Evolutionary conservation across 2,329 filamentous ascomycete species (phyloP).

Genomic region (Calonectria multiphialidica): DNA sequence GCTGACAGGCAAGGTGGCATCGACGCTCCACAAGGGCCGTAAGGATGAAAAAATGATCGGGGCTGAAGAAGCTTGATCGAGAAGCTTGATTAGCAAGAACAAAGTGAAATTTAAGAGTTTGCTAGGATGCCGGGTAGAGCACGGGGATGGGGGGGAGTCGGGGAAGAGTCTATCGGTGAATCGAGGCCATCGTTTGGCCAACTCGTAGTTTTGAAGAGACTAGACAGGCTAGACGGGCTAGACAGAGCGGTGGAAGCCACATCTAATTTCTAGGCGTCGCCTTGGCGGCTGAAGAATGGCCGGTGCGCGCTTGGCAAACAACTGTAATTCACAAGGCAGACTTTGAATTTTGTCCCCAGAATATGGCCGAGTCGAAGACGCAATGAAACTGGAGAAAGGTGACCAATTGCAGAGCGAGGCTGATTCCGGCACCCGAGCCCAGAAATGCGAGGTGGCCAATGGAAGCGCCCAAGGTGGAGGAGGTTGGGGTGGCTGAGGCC

Average conservation of each 20-base stretch:
- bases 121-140: not conserved
- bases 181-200: not conserved
- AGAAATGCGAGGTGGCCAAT: conserved; percentile 6
- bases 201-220: not conserved
- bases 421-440: conserved; percentile 23
- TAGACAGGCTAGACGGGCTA: no score
- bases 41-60: conserved; percentile 35
- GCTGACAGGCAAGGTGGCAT: conserved; percentile 48
- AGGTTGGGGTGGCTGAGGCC: conserved; percentile 14
- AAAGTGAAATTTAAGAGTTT: not conserved
- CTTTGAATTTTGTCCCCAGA: not conserved
- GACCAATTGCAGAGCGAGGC: not conserved
- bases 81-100: not conserved
- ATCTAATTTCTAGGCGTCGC: not conserved
- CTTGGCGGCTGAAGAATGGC: not conserved
- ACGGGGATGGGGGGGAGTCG: not conserved
- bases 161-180: conserved; percentile 2
- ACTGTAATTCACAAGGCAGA: conserved; percentile 13
- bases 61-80: conserved; percentile 11
- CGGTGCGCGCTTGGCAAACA: not conserved
- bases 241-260: not conserved
- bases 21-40: conserved; percentile 45
- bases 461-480: not conserved
- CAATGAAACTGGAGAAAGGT: not conserved
- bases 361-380: not conserved